A percentile compares a stretch with the other conserved stretches of the same genome.
phyloP scores from a whole-genome alignment of 805 yeast genomes.

The Sungouiella blattae region DNA sequence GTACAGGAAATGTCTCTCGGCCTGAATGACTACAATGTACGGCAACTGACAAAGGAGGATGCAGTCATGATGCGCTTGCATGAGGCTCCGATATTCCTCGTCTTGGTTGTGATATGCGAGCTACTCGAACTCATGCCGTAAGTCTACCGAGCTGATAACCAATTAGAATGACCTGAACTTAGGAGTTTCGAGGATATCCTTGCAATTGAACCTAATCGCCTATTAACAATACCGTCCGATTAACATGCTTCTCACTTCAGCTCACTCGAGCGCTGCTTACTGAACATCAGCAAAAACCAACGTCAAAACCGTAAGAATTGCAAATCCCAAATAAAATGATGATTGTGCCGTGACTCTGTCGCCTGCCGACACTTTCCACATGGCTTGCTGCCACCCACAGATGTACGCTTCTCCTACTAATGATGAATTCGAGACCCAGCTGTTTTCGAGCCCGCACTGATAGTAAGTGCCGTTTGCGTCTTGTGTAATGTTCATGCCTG shows the following conservation, averaged over 20 bases:
- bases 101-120: neutral
- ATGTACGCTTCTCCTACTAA: neutral
- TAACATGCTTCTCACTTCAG: neutral
- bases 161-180: too few species aligned
- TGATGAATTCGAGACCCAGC: neutral
- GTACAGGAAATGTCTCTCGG: too few species aligned
- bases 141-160: too few species aligned
- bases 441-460: neutral
- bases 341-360: neutral
- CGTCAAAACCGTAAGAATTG: neutral
- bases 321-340: neutral
- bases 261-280: neutral
- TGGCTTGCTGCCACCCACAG: neutral
- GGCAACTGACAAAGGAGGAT: too few species aligned
- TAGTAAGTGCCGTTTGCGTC: neutral
- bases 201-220: too few species aligned
- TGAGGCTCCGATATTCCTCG: too few species aligned
- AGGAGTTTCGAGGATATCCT: neutral
- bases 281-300: neutral
- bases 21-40: too few species aligned
- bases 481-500: neutral
- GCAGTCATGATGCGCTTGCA: too few species aligned
- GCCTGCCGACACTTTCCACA: neutral
- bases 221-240: too few species aligned
- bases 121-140: neutral